These are phyloP conservation scores for Polytolypa hystricis DNA, from an alignment of 2,329 filamentous ascomycete genomes.

Conservation along the genomic window DNA sequence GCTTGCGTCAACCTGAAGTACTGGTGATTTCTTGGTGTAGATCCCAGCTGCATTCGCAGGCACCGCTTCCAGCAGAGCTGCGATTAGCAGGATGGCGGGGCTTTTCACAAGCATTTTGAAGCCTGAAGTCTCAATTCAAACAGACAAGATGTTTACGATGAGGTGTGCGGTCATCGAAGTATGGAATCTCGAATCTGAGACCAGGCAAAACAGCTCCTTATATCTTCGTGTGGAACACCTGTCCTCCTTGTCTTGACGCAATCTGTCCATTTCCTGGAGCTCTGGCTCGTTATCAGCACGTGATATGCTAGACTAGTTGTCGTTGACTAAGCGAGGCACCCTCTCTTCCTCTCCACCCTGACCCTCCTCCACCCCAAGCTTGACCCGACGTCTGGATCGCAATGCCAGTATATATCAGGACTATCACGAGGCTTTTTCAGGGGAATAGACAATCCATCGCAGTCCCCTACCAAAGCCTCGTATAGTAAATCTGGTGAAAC, in stretches of 20 bases:
- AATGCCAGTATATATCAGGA: not conserved
- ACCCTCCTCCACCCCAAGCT: too few species aligned
- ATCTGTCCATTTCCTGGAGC: conserved; percentile 4
- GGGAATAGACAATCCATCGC: too few species aligned
- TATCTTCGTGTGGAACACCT: not conserved
- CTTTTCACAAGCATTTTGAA: conserved; percentile 22
- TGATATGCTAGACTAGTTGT: conserved; percentile 13
- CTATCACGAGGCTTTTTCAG: too few species aligned
- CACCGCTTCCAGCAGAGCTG: conserved; percentile 54
- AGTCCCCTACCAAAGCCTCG: too few species aligned
- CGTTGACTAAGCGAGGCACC: too few species aligned
- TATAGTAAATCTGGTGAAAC: too few species aligned
- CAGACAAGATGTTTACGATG: too few species aligned
- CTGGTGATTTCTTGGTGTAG: conserved; percentile 77
- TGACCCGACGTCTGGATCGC: not conserved
- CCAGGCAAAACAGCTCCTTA: too few species aligned
- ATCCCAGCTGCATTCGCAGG: conserved; percentile 54
- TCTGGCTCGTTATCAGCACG: conserved; percentile 4
- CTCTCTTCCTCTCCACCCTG: too few species aligned
- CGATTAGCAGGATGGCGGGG: conserved; percentile 40
- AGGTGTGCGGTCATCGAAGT: too few species aligned
- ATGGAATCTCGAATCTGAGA: too few species aligned
- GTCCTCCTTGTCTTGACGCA: conserved; percentile 2
- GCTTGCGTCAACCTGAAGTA: conserved; percentile 68
- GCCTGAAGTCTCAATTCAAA: conserved; percentile 2